phyloP scores from a whole-genome alignment of 1,284 basidiomycete genomes.

The Tilletia caries region DNA sequence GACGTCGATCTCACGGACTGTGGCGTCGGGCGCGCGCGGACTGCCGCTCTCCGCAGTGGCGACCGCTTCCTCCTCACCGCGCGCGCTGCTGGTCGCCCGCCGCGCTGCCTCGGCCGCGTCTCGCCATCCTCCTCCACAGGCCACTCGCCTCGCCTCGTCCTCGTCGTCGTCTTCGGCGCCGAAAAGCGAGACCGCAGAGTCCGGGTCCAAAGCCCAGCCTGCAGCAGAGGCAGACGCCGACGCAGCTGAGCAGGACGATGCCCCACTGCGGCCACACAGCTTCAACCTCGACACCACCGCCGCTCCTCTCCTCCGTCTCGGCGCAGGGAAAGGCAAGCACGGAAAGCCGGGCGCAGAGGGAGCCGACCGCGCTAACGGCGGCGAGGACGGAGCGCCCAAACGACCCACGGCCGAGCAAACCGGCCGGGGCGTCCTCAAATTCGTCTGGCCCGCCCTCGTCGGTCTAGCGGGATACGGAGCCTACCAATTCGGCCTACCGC shows the following conservation, averaged over 20 bases:
- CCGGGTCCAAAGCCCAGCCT: no score
- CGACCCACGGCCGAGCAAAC: constrained; percentile 10
- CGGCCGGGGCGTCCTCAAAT: background rate
- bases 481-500: constrained; percentile 24
- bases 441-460: background rate
- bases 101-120: no score
- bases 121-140: no score
- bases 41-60: no score
- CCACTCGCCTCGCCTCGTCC: no score
- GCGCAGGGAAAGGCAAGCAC: background rate
- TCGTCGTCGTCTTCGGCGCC: no score
- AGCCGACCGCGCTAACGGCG: background rate
- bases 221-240: background rate
- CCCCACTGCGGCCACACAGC: background rate
- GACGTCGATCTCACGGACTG: no score
- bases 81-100: no score
- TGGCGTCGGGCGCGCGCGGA: no score
- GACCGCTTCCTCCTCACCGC: no score
- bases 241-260: background rate
- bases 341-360: background rate
- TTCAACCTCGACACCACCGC: constrained; percentile 12
- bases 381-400: background rate
- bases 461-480: constrained; percentile 15
- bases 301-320: background rate
- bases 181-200: no score